Evolutionary conservation across 352 stramenopile genomes (phyloP).

Genomic region (Pythium pectinolyticum): DNA sequence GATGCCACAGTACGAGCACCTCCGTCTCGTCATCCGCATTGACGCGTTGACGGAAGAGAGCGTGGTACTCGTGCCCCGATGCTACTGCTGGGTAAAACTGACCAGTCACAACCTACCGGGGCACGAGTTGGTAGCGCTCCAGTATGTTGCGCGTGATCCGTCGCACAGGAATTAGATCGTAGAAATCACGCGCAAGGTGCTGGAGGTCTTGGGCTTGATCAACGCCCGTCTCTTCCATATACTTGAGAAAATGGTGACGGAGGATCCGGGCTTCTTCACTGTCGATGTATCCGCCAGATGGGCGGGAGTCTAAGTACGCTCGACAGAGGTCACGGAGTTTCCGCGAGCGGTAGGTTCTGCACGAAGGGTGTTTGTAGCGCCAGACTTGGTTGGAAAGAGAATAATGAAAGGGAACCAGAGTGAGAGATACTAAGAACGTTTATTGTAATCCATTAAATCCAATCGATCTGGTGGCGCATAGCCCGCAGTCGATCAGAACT

Average conservation of each 20-base stretch:
- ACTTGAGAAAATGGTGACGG: background rate
- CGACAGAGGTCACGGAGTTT: background rate
- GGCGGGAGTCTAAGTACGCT: background rate
- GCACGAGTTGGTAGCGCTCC: background rate
- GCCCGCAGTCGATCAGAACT: background rate
- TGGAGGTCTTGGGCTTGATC: conserved; percentile 1
- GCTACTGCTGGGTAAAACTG: background rate
- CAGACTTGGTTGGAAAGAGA: background rate
- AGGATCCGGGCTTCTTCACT: background rate
- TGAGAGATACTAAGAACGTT: background rate
- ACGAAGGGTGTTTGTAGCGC: background rate
- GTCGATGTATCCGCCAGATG: background rate
- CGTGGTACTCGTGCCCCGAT: background rate
- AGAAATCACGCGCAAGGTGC: background rate
- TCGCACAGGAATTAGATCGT: background rate
- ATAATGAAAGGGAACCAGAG: background rate
- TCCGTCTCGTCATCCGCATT: background rate
- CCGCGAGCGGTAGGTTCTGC: background rate
- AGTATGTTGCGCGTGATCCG: background rate
- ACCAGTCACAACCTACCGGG: background rate
- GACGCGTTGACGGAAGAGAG: background rate
- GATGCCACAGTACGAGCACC: background rate
- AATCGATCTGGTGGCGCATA: background rate
- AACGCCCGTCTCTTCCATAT: background rate
- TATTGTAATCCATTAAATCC: background rate